These are phyloP conservation scores for Suhomyces taliae DNA, from an alignment of 1,139 yeast genomes.

Conservation along the genomic window DNA sequence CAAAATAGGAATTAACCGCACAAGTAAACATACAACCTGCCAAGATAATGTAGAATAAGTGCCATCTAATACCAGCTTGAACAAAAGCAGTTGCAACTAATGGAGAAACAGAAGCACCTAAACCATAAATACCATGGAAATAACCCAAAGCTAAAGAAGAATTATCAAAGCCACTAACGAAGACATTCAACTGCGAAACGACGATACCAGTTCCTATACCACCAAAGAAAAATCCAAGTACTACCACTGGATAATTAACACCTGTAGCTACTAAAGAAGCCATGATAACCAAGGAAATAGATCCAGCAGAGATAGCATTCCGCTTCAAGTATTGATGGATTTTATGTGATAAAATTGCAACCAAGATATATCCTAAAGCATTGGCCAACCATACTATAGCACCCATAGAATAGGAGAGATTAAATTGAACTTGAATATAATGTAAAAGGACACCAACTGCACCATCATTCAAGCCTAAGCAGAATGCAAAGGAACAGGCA, in stretches of 20 bases:
- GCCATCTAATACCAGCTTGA: slow-evolving; percentile 17
- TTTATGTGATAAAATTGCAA: slow-evolving; percentile 35
- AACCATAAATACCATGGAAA: slow-evolving; percentile 20
- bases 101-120: slow-evolving; percentile 27
- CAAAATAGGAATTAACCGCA: slow-evolving; percentile 8
- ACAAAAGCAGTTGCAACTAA: slow-evolving; percentile 20
- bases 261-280: slow-evolving; percentile 39
- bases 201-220: slow-evolving; percentile 19
- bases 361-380: slow-evolving; percentile 40
- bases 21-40: slow-evolving; percentile 15
- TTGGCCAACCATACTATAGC: slow-evolving; percentile 46
- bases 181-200: slow-evolving; percentile 18
- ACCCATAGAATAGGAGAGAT: slow-evolving; percentile 41
- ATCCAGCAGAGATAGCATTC: slow-evolving; percentile 36
- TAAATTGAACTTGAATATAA: slow-evolving; percentile 37
- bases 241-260: slow-evolving; percentile 20
- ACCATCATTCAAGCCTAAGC: slow-evolving; percentile 34
- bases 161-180: slow-evolving; percentile 18
- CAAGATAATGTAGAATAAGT: slow-evolving; percentile 17
- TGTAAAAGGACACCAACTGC: slow-evolving; percentile 48
- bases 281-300: slow-evolving; percentile 34
- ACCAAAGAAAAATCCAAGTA: slow-evolving; percentile 18
- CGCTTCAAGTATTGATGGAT: slow-evolving; percentile 40
- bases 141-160: slow-evolving; percentile 16
- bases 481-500: slow-evolving; percentile 37